These are phyloP conservation scores for Metarhizium anisopliae DNA, from an alignment of 2,329 filamentous ascomycete genomes.

Conservation along the genomic window DNA sequence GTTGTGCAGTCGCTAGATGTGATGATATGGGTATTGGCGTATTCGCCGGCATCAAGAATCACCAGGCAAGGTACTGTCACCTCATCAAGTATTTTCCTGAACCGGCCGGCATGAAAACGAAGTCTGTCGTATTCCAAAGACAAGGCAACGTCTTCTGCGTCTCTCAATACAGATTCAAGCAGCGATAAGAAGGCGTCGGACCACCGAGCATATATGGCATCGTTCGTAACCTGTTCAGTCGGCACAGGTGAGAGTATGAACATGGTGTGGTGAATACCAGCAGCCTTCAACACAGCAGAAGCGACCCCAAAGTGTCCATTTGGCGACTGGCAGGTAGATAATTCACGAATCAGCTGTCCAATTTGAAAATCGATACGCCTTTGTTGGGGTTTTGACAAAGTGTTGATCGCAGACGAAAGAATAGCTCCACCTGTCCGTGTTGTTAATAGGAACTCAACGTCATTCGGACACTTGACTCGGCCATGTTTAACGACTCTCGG, in stretches of 20 bases:
- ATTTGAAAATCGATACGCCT: constrained; percentile 34
- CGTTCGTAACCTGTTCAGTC: background rate
- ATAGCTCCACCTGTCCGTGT: constrained; percentile 26
- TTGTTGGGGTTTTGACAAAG: constrained; percentile 26
- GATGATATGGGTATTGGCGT: constrained; percentile 39
- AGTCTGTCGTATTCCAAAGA: constrained; percentile 48
- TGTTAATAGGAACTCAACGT: constrained; percentile 34
- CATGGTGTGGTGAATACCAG: background rate
- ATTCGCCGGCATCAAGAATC: constrained; percentile 42
- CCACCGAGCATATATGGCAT: constrained; percentile 33
- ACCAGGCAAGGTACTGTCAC: constrained; percentile 44
- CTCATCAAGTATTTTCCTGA: constrained; percentile 40
- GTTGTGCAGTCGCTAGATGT: background rate
- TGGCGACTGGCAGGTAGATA: constrained; percentile 35
- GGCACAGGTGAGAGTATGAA: background rate
- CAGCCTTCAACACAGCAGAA: constrained; percentile 14
- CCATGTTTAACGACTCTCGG: constrained; percentile 33
- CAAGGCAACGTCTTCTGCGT: constrained; percentile 51
- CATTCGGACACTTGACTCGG: constrained; percentile 16
- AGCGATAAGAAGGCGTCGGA: constrained; percentile 46
- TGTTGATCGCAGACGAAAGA: constrained; percentile 25
- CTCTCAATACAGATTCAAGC: constrained; percentile 46
- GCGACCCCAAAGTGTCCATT: constrained; percentile 37
- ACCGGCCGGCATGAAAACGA: constrained; percentile 39
- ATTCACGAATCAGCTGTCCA: constrained; percentile 34